Evolutionary conservation across 495 filamentous ascomycete genomes (phyloP).

Genomic region (Hyaloscypha finlandica): DNA sequence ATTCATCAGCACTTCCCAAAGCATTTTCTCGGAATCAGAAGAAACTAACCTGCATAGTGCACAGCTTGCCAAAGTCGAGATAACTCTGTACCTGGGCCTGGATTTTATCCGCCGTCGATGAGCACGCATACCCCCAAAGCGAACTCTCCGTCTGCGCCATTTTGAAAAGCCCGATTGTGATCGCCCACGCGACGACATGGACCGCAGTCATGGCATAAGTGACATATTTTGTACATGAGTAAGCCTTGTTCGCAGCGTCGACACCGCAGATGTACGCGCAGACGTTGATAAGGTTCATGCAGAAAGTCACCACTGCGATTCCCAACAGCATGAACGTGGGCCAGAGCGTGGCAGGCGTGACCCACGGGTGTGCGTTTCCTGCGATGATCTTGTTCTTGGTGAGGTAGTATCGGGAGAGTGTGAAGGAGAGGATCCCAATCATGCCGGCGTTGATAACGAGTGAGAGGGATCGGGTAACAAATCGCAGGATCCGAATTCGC

Average conservation of each 20-base stretch:
- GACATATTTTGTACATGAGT: neutral
- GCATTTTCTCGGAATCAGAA: neutral
- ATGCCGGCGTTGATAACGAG: constrained; percentile 18
- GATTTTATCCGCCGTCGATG: constrained; percentile 15
- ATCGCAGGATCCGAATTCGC: constrained; percentile 24
- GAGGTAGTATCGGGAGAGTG: constrained; percentile 23
- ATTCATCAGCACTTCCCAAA: constrained; percentile 1
- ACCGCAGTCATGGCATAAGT: constrained; percentile 10
- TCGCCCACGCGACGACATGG: constrained; percentile 22
- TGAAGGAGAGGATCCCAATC: constrained; percentile 19
- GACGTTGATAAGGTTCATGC: constrained; percentile 22
- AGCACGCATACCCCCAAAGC: constrained; percentile 29
- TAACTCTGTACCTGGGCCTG: constrained; percentile 21
- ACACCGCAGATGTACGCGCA: constrained; percentile 12
- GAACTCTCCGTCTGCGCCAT: constrained; percentile 11
- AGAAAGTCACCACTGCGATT: constrained; percentile 22
- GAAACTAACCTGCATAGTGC: constrained; percentile 22
- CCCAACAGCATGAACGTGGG: constrained; percentile 22
- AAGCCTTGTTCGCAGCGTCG: constrained; percentile 25
- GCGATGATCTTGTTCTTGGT: constrained; percentile 17
- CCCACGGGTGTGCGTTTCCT: constrained; percentile 13
- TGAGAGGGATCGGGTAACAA: constrained; percentile 19
- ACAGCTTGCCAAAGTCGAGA: constrained; percentile 27
- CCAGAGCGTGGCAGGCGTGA: constrained; percentile 15
- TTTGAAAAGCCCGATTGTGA: constrained; percentile 13